Conservation (phyloP, 2,329 filamentous ascomycete genomes). For the Ramichloridium luteum region DNA sequence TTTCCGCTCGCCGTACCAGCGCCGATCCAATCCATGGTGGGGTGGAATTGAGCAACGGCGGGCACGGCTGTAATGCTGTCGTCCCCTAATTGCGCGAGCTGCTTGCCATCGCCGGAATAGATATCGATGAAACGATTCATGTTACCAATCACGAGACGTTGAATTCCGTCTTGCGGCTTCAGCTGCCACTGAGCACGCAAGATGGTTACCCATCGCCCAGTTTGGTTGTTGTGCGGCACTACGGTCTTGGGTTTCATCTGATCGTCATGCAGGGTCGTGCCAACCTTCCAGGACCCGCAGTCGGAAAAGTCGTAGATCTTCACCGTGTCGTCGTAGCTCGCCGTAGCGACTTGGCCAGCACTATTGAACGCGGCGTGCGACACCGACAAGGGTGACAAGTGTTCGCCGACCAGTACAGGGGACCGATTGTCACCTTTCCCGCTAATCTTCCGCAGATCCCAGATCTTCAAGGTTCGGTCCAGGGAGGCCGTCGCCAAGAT, state of each 20-base stretch:
- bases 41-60: conserved; percentile 83
- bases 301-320: conserved; percentile 73
- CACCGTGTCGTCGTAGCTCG: conserved; percentile 87
- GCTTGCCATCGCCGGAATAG: conserved; percentile 68
- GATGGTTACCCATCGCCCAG: conserved; percentile 83
- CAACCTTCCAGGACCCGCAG: conserved; percentile 34
- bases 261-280: conserved; percentile 39
- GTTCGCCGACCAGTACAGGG: conserved; percentile 65
- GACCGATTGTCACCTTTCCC: conserved; percentile 45
- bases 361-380: conserved; percentile 86
- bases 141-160: conserved; percentile 86
- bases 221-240: conserved; percentile 88
- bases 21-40: conserved; percentile 77
- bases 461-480: conserved; percentile 79
- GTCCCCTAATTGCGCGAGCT: conserved; percentile 76
- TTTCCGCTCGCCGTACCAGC: conserved; percentile 88
- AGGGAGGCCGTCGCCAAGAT: conserved; percentile 80
- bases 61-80: conserved; percentile 91
- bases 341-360: conserved; percentile 75
- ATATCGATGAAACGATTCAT: conserved; percentile 88
- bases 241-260: conserved; percentile 57
- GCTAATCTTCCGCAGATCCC: conserved; percentile 74
- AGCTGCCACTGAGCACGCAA: conserved; percentile 83
- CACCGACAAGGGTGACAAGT: conserved; percentile 71
- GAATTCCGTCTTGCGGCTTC: conserved; percentile 61